Conservation (phyloP, 768 basidiomycete species). For the Suillus placidus region DNA sequence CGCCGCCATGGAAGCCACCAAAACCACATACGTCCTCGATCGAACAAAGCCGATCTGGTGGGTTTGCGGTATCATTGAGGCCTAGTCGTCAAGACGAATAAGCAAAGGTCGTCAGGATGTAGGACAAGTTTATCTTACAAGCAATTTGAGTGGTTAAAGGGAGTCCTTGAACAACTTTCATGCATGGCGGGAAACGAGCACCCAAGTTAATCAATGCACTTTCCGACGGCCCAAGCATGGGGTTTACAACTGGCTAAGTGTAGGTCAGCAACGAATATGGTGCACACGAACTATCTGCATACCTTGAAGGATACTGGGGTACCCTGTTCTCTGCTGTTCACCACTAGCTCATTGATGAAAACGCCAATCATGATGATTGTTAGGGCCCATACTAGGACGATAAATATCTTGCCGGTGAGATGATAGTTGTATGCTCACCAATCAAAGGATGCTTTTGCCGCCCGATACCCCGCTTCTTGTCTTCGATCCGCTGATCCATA, state of each 20-base stretch:
- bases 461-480: slow-evolving; percentile 84
- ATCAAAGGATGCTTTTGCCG: slow-evolving; percentile 79
- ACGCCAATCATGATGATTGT: slow-evolving; percentile 70
- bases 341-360: slow-evolving; percentile 84
- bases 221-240: slow-evolving; percentile 88
- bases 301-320: slow-evolving; percentile 86
- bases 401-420: not conserved
- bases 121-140: slow-evolving; percentile 46
- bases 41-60: slow-evolving; percentile 67
- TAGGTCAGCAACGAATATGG: slow-evolving; percentile 13
- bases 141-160: slow-evolving; percentile 56
- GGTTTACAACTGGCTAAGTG: slow-evolving; percentile 74
- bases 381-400: slow-evolving; percentile 57
- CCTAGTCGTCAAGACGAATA: slow-evolving; percentile 42
- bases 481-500: slow-evolving; percentile 79
- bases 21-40: slow-evolving; percentile 88
- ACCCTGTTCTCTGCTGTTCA: slow-evolving; percentile 76
- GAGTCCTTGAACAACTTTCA: slow-evolving; percentile 69
- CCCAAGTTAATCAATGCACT: slow-evolving; percentile 85
- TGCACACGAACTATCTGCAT: slow-evolving; percentile 17
- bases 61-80: slow-evolving; percentile 83
- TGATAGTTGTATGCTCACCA: slow-evolving; percentile 47
- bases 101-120: slow-evolving; percentile 12
- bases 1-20: slow-evolving; percentile 60
- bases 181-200: slow-evolving; percentile 92